A percentile compares a stretch with the other conserved stretches of the same genome.
Evolutionary conservation across 345 rosid genomes (phyloP).

Genomic region (Barbarea vulgaris): DNA sequence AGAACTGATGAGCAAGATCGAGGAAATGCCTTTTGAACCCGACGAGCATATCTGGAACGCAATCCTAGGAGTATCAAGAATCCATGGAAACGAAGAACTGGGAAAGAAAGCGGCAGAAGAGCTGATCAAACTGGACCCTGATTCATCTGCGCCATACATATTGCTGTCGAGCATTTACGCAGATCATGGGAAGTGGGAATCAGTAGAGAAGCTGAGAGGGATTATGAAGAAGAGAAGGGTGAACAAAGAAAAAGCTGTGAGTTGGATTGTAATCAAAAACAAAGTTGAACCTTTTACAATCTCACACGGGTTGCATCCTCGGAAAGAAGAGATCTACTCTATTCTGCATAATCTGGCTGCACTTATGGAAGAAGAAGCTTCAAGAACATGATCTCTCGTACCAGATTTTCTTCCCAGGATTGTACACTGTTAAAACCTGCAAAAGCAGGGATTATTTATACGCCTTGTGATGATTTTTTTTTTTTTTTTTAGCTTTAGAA

Average conservation of each 20-base stretch:
- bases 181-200: slow-evolving; percentile 59
- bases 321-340: slow-evolving; percentile 48
- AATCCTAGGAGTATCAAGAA: slow-evolving; percentile 58
- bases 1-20: slow-evolving; percentile 51
- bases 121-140: slow-evolving; percentile 54
- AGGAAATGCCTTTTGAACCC: slow-evolving; percentile 54
- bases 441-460: slow-evolving; percentile 31
- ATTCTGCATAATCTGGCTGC: slow-evolving; percentile 51
- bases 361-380: slow-evolving; percentile 51
- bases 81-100: slow-evolving; percentile 54
- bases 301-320: slow-evolving; percentile 55
- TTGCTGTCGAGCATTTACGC: slow-evolving; percentile 59
- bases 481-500: slow-evolving; percentile 27
- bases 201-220: slow-evolving; percentile 58
- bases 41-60: slow-evolving; percentile 55
- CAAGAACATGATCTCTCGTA: slow-evolving; percentile 29
- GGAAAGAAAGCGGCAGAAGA: slow-evolving; percentile 63
- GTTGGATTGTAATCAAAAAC: slow-evolving; percentile 64
- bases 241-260: slow-evolving; percentile 56
- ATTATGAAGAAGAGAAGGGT: slow-evolving; percentile 51
- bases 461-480: slow-evolving; percentile 18
- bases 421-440: slow-evolving; percentile 36
- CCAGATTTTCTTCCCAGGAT: slow-evolving; percentile 14
- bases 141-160: slow-evolving; percentile 59
- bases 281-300: slow-evolving; percentile 53